Evolutionary conservation across 345 rosid genomes (phyloP).

Genomic region (Bretschneidera sinensis): DNA sequence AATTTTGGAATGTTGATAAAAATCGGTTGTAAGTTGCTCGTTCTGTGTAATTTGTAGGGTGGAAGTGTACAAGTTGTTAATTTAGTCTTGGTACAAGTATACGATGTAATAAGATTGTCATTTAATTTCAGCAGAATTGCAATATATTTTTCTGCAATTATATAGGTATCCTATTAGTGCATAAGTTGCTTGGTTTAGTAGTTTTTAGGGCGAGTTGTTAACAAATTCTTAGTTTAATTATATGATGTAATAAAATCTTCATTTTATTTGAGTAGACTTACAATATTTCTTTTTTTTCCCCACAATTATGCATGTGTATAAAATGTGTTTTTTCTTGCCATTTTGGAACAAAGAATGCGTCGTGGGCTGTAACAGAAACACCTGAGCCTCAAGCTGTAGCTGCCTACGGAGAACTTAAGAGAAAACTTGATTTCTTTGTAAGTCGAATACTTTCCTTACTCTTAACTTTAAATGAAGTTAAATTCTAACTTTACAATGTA

Average conservation of each 20-base stretch:
- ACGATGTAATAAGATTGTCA: background rate
- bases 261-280: too few relatives aligned
- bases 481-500: too few relatives aligned
- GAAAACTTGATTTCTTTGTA: constrained; percentile 56
- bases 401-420: constrained; percentile 47
- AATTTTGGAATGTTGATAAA: background rate
- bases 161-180: too few relatives aligned
- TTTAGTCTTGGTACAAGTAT: background rate
- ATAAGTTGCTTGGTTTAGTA: too few relatives aligned
- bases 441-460: constrained; percentile 27
- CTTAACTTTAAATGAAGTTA: too few relatives aligned
- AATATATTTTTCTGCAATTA: too few relatives aligned
- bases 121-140: background rate
- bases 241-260: too few relatives aligned
- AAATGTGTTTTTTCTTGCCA: background rate
- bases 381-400: constrained; percentile 21
- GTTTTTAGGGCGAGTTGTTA: too few relatives aligned
- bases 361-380: constrained; percentile 5
- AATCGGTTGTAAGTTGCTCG: background rate
- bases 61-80: background rate
- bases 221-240: too few relatives aligned
- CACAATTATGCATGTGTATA: background rate
- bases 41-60: background rate
- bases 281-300: too few relatives aligned
- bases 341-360: constrained; percentile 14